These are phyloP conservation scores for Entelexis paramagnoliae DNA, from an alignment of 1,139 yeast genomes.

Conservation along the genomic window DNA sequence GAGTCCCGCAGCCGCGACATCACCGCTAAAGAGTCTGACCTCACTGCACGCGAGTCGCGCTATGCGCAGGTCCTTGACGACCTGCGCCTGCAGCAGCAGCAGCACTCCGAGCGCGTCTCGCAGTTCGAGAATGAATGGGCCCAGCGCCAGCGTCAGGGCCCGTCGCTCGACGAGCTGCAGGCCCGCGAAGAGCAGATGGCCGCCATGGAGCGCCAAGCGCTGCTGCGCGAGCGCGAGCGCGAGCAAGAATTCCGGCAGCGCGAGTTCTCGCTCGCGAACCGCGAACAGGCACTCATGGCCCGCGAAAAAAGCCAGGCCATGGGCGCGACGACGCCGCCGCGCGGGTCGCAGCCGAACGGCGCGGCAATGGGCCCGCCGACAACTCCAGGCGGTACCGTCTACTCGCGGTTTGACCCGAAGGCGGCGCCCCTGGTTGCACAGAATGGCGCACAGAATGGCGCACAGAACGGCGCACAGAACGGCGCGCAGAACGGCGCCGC, in stretches of 20 bases:
- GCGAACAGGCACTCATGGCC: conserved; percentile 1
- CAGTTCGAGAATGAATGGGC: conserved; percentile 15
- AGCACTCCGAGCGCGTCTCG: conserved; percentile 11
- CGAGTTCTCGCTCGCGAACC: conserved; percentile 10
- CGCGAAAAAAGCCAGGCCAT: background rate
- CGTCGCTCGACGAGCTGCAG: conserved; percentile 11
- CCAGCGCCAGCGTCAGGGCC: conserved; percentile 13
- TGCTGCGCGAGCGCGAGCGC: conserved; percentile 17
- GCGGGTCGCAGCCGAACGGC: background rate
- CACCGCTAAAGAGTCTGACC: background rate
- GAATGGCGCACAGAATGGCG: background rate
- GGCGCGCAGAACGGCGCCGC: background rate
- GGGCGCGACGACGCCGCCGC: background rate
- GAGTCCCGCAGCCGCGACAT: background rate
- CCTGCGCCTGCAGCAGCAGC: conserved; percentile 13
- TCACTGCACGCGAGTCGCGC: conserved; percentile 14
- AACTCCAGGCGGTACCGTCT: conserved; percentile 20
- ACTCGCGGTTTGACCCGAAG: conserved; percentile 22
- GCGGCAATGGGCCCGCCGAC: conserved; percentile 8
- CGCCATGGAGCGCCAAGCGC: conserved; percentile 9
- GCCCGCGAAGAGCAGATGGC: conserved; percentile 11
- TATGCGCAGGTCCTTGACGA: conserved; percentile 13
- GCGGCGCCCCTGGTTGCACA: conserved; percentile 12
- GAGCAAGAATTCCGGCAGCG: conserved; percentile 15
- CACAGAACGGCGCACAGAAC: background rate